These are phyloP conservation scores for Anisodus acutangulus DNA, from an alignment of 257 asterid species.

Conservation along the genomic window DNA sequence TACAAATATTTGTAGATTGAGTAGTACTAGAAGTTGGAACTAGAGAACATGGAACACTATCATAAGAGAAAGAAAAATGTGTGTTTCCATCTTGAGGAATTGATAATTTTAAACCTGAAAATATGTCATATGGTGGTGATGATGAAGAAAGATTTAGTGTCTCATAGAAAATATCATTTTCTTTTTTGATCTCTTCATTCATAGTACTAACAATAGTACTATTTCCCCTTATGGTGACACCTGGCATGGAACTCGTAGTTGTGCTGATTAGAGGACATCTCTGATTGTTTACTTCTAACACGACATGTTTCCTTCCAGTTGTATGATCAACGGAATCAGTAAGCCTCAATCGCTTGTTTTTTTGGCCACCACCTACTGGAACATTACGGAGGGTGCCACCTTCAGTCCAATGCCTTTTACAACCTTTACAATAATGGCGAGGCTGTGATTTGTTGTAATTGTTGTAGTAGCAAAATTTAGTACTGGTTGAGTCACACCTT, in stretches of 20 bases:
- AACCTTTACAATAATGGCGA: slow-evolving; percentile 74
- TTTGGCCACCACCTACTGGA: slow-evolving; percentile 76
- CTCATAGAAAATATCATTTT: slow-evolving; percentile 37
- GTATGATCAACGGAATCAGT: slow-evolving; percentile 27
- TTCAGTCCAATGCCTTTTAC: slow-evolving; percentile 83
- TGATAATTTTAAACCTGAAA: background rate
- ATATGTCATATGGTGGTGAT: slow-evolving; percentile 16
- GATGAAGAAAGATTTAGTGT: slow-evolving; percentile 41
- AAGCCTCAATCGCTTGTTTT: slow-evolving; percentile 64
- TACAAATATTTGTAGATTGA: background rate
- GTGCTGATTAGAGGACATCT: background rate
- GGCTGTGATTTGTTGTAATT: slow-evolving; percentile 79
- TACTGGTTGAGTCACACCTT: slow-evolving; percentile 61
- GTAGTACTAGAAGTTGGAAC: background rate
- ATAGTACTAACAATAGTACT: background rate
- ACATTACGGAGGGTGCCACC: slow-evolving; percentile 82
- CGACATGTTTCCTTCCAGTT: background rate
- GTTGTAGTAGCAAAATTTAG: slow-evolving; percentile 83
- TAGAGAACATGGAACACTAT: background rate
- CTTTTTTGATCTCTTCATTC: slow-evolving; percentile 36
- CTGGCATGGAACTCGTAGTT: background rate
- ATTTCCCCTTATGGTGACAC: background rate
- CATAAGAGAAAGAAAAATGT: slow-evolving; percentile 16
- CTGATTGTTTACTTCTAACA: background rate
- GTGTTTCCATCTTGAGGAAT: slow-evolving; percentile 16